Evolutionary conservation across 345 rosid species (phyloP), one percentile per base, ranked within the genome.

Genomic region (Brassica rapa): DNA sequence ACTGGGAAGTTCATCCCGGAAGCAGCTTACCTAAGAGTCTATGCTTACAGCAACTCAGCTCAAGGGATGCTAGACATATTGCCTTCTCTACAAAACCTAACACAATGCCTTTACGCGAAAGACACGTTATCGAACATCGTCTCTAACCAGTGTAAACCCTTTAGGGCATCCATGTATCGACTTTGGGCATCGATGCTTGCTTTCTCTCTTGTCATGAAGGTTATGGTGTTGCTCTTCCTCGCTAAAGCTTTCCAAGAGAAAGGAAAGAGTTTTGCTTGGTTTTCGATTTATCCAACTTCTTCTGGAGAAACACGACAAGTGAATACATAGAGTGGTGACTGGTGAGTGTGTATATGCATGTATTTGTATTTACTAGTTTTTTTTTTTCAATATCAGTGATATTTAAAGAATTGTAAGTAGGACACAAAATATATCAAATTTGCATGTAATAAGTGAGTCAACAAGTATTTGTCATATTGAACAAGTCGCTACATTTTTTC

Each of bases 181-280:
- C 82, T 87, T 16, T 90, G 97, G 97, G 80, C 72, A 4, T 87
- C 87, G 10, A 82, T 88, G 86, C 82, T 90, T 1, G 78, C 82
- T 23, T 85, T 89, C 39, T 86, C 92, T 1, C 14, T 88, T 41
- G 24, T 75, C 68, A 90, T 86, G 90, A 68, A 83, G 82, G 53
- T 79, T 62, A 75, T 87, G 62, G 82, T 82, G 53, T 53, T 86
- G 53, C 75, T 69, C 27, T 85, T 89, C 81, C 69, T 88, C 12
- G 71, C 81, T 12, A 87, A 81, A 53, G 83, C 84, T 64, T 82
- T 75, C 23, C 93, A 80, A 72, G 88, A 85, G 19, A 83, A 69
- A 68, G 85, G 85, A 16, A 83, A 83, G 41, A n/a, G 72, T 55
- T 84, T 87, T 75, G 82, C 77, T 37, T 64, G 69, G 71, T 83